A percentile compares a stretch with the other conserved stretches of the same genome.
These are phyloP conservation scores for Saccharomycopsis sp. DNA, from an alignment of 805 yeast genomes.

Conservation along the genomic window DNA sequence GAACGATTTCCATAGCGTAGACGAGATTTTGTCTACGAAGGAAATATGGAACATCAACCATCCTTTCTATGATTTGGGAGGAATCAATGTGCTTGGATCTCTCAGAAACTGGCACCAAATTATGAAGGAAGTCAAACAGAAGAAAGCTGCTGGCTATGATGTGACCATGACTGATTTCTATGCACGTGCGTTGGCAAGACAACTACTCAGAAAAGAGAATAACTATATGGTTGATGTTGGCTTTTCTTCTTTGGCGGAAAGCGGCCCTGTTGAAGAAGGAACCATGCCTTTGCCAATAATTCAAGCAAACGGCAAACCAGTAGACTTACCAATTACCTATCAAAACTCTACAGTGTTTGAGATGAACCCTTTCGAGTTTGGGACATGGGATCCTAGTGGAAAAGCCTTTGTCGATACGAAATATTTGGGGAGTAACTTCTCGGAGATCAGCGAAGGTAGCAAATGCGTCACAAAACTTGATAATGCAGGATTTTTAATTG, in stretches of 20 bases:
- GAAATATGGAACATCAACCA: slow-evolving; percentile 60
- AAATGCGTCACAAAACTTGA: slow-evolving; percentile 64
- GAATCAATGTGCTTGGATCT: slow-evolving; percentile 48
- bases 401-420: slow-evolving; percentile 56
- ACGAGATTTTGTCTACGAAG: slow-evolving; percentile 40
- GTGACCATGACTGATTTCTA: slow-evolving; percentile 66
- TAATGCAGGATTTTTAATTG: slow-evolving; percentile 73
- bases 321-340: slow-evolving; percentile 42
- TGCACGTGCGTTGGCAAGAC: slow-evolving; percentile 70
- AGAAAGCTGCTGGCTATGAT: slow-evolving; percentile 55
- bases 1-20: slow-evolving; percentile 68
- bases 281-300: slow-evolving; percentile 67
- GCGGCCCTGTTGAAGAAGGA: slow-evolving; percentile 51
- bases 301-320: slow-evolving; percentile 57
- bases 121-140: slow-evolving; percentile 42
- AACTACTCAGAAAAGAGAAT: slow-evolving; percentile 56
- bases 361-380: slow-evolving; percentile 62
- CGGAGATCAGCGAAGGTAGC: slow-evolving; percentile 40
- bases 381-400: slow-evolving; percentile 81
- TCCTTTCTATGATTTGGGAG: slow-evolving; percentile 55
- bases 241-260: slow-evolving; percentile 49
- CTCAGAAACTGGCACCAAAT: slow-evolving; percentile 52
- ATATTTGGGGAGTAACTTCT: slow-evolving; percentile 61
- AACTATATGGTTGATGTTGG: slow-evolving; percentile 58
- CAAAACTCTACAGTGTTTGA: slow-evolving; percentile 62